These are phyloP conservation scores for Amphibolis antarctica DNA, from an alignment of 106 monocot species.

Conservation along the genomic window DNA sequence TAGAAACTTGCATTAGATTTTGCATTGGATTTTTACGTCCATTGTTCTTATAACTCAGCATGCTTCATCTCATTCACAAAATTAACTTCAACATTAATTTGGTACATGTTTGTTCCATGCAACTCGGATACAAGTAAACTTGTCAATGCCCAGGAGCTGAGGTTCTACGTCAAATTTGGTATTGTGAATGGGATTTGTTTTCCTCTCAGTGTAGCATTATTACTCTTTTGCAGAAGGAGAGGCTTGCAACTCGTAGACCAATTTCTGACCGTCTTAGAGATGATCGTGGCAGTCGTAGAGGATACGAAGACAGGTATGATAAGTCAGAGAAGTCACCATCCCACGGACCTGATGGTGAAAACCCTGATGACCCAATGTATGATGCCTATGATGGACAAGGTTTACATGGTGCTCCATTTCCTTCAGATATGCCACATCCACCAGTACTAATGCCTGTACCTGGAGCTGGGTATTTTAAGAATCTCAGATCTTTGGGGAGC, in stretches of 20 bases:
- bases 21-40: no score
- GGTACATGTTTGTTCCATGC: no score
- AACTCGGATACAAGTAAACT: no score
- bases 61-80: no score
- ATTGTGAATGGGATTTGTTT: background rate
- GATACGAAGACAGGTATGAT: conserved; percentile 15
- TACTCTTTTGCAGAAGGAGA: conserved; percentile 39
- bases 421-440: conserved; percentile 70
- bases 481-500: background rate
- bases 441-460: conserved; percentile 94
- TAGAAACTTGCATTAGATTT: no score
- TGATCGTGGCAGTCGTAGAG: conserved; percentile 59
- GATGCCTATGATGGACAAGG: conserved; percentile 62
- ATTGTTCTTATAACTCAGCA: no score
- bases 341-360: conserved; percentile 29
- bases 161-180: no score
- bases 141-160: no score
- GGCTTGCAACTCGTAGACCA: conserved; percentile 33
- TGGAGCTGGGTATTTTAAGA: conserved; percentile 73
- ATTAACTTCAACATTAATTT: no score
- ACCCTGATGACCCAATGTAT: conserved; percentile 41
- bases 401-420: conserved; percentile 52
- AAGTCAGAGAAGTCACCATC: conserved; percentile 50
- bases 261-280: conserved; percentile 57
- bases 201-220: background rate